A percentile compares a stretch with the other conserved stretches of the same genome.
Conservation (phyloP, 306 rosid genomes). For the Senna siamea region DNA sequence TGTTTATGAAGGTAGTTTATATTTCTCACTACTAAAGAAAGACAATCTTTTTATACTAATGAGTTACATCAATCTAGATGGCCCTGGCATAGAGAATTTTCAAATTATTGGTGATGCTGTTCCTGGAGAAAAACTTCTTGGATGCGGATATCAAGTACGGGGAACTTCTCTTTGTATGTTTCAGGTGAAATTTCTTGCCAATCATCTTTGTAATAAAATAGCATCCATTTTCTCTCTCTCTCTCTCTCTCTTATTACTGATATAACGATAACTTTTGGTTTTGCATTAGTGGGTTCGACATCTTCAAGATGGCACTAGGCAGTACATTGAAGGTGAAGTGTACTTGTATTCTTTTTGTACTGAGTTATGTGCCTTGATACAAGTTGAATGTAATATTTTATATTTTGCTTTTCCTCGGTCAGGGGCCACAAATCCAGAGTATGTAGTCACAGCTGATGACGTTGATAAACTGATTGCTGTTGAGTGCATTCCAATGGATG, state of each 20-base stretch:
- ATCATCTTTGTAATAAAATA: constrained; percentile 19
- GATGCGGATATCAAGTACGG: constrained; percentile 89
- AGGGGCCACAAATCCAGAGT: constrained; percentile 99
- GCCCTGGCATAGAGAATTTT: constrained; percentile 90
- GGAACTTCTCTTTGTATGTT: constrained; percentile 95
- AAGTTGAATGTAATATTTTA: constrained; percentile 26
- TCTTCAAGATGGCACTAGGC: constrained; percentile 95
- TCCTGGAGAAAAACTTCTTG: constrained; percentile 91
- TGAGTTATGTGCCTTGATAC: constrained; percentile 14
- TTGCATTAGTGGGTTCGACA: constrained; percentile 91
- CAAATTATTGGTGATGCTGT: constrained; percentile 86
- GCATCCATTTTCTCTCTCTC: constrained; percentile 7
- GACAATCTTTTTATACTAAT: constrained; percentile 29
- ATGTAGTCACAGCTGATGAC: constrained; percentile 89
- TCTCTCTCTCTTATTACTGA: constrained; percentile 22
- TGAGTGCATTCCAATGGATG: constrained; percentile 99
- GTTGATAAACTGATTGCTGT: constrained; percentile 91
- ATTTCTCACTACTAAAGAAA: constrained; percentile 15
- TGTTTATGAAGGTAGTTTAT: constrained; percentile 56
- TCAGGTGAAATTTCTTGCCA: constrained; percentile 67
- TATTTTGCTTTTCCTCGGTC: constrained; percentile 35
- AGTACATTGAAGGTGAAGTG: constrained; percentile 86
- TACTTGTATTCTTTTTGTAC: constrained; percentile 23
- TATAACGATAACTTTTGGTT: constrained; percentile 32
- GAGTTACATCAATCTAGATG: constrained; percentile 49